Evolutionary conservation across 1,284 basidiomycete genomes (phyloP), one percentile per base, ranked within the genome.

Genomic region (Laetiporus sulphureus): DNA sequence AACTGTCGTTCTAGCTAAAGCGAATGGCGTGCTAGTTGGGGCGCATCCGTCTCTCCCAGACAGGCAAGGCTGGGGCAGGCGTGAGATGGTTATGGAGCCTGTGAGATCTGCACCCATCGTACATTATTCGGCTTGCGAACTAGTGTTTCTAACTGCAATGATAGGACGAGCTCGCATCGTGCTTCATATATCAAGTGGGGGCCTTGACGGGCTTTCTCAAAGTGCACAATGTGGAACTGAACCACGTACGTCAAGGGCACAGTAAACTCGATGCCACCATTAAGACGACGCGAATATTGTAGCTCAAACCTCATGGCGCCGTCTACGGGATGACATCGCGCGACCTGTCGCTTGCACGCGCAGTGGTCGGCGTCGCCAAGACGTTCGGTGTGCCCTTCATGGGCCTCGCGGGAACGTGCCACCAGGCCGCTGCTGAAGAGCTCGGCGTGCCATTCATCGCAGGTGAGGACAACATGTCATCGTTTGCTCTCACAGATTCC

Each of bases 11-110:
- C 61, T 77, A 2, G 79, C 79, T 4, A 77, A 77, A 46, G 48
- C 56, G 22, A 66, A 78, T 51, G 61, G 62, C 18, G 76, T 80
- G 12, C 56, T 59, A 11, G 64, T 79, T 11, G 79, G 79, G 0
- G 78, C 78, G 0, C 79, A 82, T 49, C 78, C 78, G 0, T 77
- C 76, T 8, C 64, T 81, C 3, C 79, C 78, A 0, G 78, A 82
- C 51, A 56, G 65, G 8, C 79, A 83, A 55, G 79, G 79, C 0
- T 82, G 81, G 48, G 78, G 79, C 0, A 60, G 79, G 7, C 66
- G 78, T 12, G 77, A 79, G 51, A 79, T 82, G 75, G 64, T 63
- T 0, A 71, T 81, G 38, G 68, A 74, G 41, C 72, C 76, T 0
- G 77, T 77, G 37, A 40, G 60, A 39, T 1, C 6, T 10, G 29